Conservation (phyloP, 352 stramenopile species). For the Aphanomyces cochlioides region DNA sequence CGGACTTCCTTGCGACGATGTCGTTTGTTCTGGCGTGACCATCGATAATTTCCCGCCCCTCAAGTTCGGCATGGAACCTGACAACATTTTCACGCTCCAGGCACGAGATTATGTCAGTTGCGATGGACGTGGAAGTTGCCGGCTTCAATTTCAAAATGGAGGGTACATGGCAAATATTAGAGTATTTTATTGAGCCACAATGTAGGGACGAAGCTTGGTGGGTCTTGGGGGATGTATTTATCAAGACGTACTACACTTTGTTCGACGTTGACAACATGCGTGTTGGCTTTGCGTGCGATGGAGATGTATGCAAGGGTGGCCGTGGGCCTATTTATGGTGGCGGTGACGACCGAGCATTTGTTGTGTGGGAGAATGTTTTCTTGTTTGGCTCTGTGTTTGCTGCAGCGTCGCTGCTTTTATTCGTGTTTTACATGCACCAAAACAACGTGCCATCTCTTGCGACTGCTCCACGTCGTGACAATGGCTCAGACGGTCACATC, state of each 20-base stretch:
- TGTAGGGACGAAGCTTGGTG: slow-evolving; percentile 61
- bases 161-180: slow-evolving; percentile 2
- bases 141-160: slow-evolving; percentile 65
- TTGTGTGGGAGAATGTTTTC: slow-evolving; percentile 60
- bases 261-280: slow-evolving; percentile 86
- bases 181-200: neutral
- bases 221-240: slow-evolving; percentile 88
- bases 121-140: slow-evolving; percentile 65
- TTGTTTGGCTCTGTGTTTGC: slow-evolving; percentile 66
- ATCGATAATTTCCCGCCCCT: slow-evolving; percentile 63
- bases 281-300: slow-evolving; percentile 81
- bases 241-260: slow-evolving; percentile 91
- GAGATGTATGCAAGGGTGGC: slow-evolving; percentile 71
- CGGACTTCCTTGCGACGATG: slow-evolving; percentile 61
- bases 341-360: slow-evolving; percentile 35
- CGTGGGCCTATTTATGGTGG: slow-evolving; percentile 59
- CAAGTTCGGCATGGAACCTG: slow-evolving; percentile 72
- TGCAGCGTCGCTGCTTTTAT: slow-evolving; percentile 70
- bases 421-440: slow-evolving; percentile 78
- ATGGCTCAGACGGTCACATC: slow-evolving; percentile 33
- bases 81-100: slow-evolving; percentile 82
- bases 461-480: slow-evolving; percentile 36
- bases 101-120: slow-evolving; percentile 77
- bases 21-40: slow-evolving; percentile 53
- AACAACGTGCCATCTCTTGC: slow-evolving; percentile 46